Conservation (phyloP, 1,139 yeast genomes). For the Keqinozyma sinolaborantium region DNA sequence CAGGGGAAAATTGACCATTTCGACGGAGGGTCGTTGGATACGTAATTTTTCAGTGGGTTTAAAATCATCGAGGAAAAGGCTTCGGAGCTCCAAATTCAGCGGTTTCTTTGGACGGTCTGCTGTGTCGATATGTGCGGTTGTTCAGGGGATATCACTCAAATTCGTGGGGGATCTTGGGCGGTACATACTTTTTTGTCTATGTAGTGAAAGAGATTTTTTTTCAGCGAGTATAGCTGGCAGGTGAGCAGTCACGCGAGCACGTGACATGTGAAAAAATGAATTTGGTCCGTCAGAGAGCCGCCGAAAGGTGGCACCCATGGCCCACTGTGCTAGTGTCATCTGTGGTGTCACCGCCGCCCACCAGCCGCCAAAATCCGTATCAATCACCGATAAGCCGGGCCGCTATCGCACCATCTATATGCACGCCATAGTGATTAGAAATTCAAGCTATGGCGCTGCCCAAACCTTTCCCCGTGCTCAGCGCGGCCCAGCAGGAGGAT, state of each 20-base stretch:
- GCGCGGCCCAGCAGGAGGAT: constrained; percentile 20
- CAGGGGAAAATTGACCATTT: no score
- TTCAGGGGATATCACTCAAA: no score
- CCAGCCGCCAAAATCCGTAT: background rate
- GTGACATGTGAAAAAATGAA: background rate
- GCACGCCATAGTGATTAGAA: constrained; percentile 2
- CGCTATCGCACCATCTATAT: background rate
- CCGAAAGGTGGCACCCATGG: no score
- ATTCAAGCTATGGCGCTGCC: constrained; percentile 3
- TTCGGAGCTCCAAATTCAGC: no score
- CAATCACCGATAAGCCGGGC: background rate
- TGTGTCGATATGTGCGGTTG: no score
- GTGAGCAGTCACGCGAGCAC: background rate
- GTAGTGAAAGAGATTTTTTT: background rate
- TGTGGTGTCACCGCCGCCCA: no score
- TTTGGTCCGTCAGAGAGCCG: background rate
- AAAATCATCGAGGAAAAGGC: no score
- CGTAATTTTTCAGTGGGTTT: no score
- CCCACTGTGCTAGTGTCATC: no score
- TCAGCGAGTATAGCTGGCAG: background rate
- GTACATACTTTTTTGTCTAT: background rate
- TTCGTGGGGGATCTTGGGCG: no score
- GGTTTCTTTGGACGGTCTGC: no score
- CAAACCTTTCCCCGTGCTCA: constrained; percentile 31
- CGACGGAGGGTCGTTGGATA: no score